Base-by-base conservation (phyloP, 208 protist species). In the Acanthamoeba divionensis region DNA sequence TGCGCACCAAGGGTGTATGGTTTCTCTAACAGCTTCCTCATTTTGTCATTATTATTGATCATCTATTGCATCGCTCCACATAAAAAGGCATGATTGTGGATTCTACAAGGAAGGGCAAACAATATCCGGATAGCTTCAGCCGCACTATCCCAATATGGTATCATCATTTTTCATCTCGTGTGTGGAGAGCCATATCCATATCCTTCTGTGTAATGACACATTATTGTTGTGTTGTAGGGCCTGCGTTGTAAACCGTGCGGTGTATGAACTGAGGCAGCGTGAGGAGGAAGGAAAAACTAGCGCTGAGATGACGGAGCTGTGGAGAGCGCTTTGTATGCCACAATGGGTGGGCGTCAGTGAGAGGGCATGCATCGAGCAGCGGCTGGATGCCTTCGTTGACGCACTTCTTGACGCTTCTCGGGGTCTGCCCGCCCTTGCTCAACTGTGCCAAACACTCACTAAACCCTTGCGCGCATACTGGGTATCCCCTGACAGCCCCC, bases 101-200 rank as follows among this genome's bases (percentile, higher is more conserved):
- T 57, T 82, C 71, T 7, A 82, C 71, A 4, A 44, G 71, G 9
- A 82, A 82, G 10, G 71, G 71, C 6, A 82, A 82, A 50, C 36
- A 26, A 7, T 82, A 62, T 29, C 71, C 71, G 48, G 71, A 82
- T 29, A 79, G 69, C 45, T 54, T 82, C 48, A 82, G 71, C 47
- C 71, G 71, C 47, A 82, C 71, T 26, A 82, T 82, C n/a, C 71
- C 71, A 26, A 82, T 82, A 54, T 82, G 71, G n/a, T n/a, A n/a
- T n/a, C n/a, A n/a, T n/a, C n/a, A n/a, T n/a, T n/a, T n/a, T n/a
- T n/a, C n/a, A n/a, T n/a, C n/a, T n/a, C n/a, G n/a, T n/a, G n/a
- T n/a, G n/a, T n/a, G n/a, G n/a, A n/a, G n/a, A n/a, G n/a, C n/a
- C n/a, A n/a, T n/a, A n/a, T n/a, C n/a, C n/a, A n/a, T n/a, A n/a